Percentiles rank a stretch among this genome's conserved stretches.
Conservation (phyloP, 257 asterid species). For the Solanum chiquidenum region DNA sequence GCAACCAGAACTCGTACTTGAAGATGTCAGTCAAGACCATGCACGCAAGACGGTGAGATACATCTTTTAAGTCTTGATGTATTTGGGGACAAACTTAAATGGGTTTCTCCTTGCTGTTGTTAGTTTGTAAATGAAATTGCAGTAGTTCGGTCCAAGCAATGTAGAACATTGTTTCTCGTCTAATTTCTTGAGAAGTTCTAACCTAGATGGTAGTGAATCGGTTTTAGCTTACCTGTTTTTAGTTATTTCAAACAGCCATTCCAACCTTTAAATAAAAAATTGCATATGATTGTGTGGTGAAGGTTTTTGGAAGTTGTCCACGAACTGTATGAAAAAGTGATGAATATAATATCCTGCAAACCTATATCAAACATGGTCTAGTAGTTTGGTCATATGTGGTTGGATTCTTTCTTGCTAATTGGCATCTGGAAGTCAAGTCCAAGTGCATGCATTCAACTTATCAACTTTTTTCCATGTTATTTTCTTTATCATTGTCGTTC, state of each 20-base stretch:
- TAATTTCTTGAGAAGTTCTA: not conserved
- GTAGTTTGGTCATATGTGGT: not conserved
- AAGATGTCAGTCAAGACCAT: slow-evolving; percentile 98
- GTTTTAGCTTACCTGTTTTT: not conserved
- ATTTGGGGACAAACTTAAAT: not conserved
- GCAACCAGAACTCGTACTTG: slow-evolving; percentile 86
- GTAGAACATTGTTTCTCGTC: not conserved
- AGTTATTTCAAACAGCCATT: not conserved
- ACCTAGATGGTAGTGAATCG: not conserved
- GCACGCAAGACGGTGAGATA: slow-evolving; percentile 93
- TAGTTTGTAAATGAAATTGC: not conserved
- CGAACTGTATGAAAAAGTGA: not conserved
- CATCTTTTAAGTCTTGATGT: not conserved
- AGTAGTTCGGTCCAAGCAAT: not conserved
- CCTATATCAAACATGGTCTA: not conserved
- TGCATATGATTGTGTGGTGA: not conserved
- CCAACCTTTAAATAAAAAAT: not conserved
- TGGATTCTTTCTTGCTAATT: not conserved
- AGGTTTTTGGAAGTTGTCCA: not conserved
- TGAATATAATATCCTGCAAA: not conserved
- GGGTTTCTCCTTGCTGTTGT: not conserved
- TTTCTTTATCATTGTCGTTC: not conserved
- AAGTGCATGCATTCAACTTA: not conserved
- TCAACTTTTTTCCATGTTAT: not conserved
- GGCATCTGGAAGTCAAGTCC: not conserved